Base-by-base conservation (phyloP, 2,329 filamentous ascomycete genomes). In the Pseudogymnoascus sp. region DNA sequence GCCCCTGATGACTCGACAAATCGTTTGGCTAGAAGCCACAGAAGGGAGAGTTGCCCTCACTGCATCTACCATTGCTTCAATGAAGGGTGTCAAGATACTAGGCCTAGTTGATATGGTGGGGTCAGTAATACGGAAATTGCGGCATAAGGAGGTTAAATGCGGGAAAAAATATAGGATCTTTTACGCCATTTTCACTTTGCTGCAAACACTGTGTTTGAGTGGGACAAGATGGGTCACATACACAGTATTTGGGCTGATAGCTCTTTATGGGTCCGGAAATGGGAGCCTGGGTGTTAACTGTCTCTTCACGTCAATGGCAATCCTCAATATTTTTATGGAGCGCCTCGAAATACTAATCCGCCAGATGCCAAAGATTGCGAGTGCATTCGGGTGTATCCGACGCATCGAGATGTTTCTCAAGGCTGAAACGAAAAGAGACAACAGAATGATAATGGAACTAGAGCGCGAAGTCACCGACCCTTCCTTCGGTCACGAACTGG, bases 51-150 rank as follows among this genome's bases (percentile, higher is more conserved):
- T 80, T 31, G 72, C 73, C 1, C 69, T 74, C 28, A 77, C 76
- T 0, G 73, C 76, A 5, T 71, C 69, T n/a, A 76, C 77, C 69
- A 70, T 80, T 1, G 69, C 68, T 3, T 71, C 73, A 10, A 78
- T 80, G 66, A 79, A 78, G 63, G 73, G 74, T 1, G 69, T 80
- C 62, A 79, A 79, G 59, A 77, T 80, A 73, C 75, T 75, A 66
- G 78, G 78, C 0, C 66, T 79, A 3, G 71, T 70, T 0, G 69
- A 73, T 25, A 72, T 69, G 12, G 68, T 78, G 21, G 50, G 50
- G 1, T 56, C 50, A 6, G n/a, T 21, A 25, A 56, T 56, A 10
- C 25, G 28, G 18, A 56, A 18, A 33, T 56, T 56, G 50, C 25
- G 50, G 2, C 50, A 56, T 10, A 56, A 56, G 14, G 50, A 56